These are phyloP conservation scores for Lentinus tigrinus DNA, from an alignment of 768 basidiomycete genomes.

Conservation along the genomic window DNA sequence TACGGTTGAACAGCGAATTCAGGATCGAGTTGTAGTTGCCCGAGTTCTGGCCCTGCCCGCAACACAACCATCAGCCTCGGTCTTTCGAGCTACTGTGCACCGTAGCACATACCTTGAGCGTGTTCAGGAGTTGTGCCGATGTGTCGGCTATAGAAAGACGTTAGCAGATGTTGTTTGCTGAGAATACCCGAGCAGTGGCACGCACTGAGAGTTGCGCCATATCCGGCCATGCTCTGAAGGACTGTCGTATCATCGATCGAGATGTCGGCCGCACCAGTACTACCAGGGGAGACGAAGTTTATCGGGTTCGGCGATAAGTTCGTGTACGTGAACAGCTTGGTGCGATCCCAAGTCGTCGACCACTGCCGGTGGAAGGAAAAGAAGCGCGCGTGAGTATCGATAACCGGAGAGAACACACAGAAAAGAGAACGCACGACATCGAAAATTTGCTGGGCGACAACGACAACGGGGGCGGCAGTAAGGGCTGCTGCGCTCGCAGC, in stretches of 20 bases:
- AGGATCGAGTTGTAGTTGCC: conserved; percentile 59
- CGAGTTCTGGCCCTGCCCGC: conserved; percentile 46
- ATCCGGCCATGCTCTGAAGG: conserved; percentile 67
- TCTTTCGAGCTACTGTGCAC: background rate
- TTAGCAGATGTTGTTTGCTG: background rate
- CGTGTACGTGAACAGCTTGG: conserved; percentile 53
- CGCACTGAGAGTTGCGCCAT: conserved; percentile 66
- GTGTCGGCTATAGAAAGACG: conserved; percentile 56
- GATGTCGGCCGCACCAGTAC: conserved; percentile 61
- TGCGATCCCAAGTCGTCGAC: conserved; percentile 35
- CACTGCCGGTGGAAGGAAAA: conserved; percentile 18
- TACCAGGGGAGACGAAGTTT: conserved; percentile 57
- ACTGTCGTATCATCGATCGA: conserved; percentile 50
- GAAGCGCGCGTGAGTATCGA: background rate
- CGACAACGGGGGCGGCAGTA: background rate
- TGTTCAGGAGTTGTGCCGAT: conserved; percentile 57
- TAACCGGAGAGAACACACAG: background rate
- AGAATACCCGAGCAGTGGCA: too few relatives aligned
- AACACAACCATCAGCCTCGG: background rate
- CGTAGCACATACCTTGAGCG: conserved; percentile 53
- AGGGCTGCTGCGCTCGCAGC: conserved; percentile 14
- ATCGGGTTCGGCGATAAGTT: conserved; percentile 42
- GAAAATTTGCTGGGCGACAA: conserved; percentile 30
- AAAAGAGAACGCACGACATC: conserved; percentile 25
- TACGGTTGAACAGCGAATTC: conserved; percentile 54